These are phyloP conservation scores for Cladosporium sp. DNA, from an alignment of 2,329 filamentous ascomycete genomes.

Conservation along the genomic window DNA sequence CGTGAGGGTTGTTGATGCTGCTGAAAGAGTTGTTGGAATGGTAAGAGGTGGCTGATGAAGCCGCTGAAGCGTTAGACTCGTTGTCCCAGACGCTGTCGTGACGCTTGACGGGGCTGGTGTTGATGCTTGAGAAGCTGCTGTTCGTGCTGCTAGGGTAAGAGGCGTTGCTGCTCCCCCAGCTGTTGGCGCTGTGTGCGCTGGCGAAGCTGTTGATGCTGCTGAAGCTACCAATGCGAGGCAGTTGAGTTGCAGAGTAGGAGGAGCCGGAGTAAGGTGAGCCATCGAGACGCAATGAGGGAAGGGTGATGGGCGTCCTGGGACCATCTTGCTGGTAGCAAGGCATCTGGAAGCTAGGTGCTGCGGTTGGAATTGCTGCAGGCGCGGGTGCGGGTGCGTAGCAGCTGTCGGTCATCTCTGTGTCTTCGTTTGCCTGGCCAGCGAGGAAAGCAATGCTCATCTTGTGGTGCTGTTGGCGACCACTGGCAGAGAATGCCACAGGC, in stretches of 20 bases:
- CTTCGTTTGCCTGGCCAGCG: constrained; percentile 1
- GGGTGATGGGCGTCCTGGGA: constrained; percentile 14
- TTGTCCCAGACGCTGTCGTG: constrained; percentile 15
- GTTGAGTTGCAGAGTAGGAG: constrained; percentile 12
- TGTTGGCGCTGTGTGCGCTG: constrained; percentile 15
- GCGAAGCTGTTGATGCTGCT: constrained; percentile 17
- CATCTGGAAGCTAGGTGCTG: constrained; percentile 14
- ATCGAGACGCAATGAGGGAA: constrained; percentile 12
- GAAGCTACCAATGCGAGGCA: constrained; percentile 15
- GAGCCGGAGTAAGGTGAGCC: constrained; percentile 15
- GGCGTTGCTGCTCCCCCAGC: constrained; percentile 11
- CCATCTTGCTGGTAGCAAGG: constrained; percentile 14
- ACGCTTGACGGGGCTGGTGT: constrained; percentile 15
- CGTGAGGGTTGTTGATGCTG: constrained; percentile 13
- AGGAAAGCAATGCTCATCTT: constrained; percentile 19
- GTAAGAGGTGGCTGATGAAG: constrained; percentile 13
- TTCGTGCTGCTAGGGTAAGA: constrained; percentile 13
- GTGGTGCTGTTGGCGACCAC: constrained; percentile 15
- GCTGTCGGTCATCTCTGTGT: constrained; percentile 16
- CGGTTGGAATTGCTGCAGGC: neutral
- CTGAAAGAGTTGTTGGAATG: constrained; percentile 17
- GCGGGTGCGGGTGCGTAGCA: constrained; percentile 5
- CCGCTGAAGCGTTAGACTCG: constrained; percentile 1
- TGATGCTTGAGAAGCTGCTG: constrained; percentile 18
- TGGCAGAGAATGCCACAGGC: constrained; percentile 10